Evolutionary conservation across 2,329 filamentous ascomycete genomes (phyloP).

Genomic region (Tolypocladium tundrense): DNA sequence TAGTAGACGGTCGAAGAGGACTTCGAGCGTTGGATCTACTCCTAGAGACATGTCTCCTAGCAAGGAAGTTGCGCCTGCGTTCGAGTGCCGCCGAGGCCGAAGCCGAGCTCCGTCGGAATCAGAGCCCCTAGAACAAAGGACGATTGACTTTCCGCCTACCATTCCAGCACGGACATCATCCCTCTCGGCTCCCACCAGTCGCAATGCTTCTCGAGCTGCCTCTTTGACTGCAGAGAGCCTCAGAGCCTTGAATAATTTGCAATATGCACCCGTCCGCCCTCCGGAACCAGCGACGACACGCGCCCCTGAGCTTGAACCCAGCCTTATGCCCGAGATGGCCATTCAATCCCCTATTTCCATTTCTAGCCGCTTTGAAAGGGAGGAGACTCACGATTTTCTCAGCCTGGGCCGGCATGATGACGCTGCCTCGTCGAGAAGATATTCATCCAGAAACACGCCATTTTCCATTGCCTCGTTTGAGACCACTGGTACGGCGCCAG

Average conservation of each 20-base stretch:
- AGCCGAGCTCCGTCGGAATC: constrained; percentile 35
- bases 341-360: neutral
- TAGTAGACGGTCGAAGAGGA: constrained; percentile 44
- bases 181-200: constrained; percentile 51
- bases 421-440: constrained; percentile 39
- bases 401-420: constrained; percentile 43
- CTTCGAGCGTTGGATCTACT: constrained; percentile 40
- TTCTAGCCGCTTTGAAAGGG: constrained; percentile 19
- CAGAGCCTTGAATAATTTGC: constrained; percentile 38
- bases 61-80: constrained; percentile 31
- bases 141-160: constrained; percentile 49
- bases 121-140: constrained; percentile 41
- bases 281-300: neutral
- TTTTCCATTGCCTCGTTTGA: constrained; percentile 53
- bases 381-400: constrained; percentile 21
- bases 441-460: constrained; percentile 48
- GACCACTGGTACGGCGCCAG: constrained; percentile 49
- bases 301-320: neutral
- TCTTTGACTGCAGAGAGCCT: constrained; percentile 40
- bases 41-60: constrained; percentile 30
- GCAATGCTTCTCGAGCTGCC: constrained; percentile 36
- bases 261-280: constrained; percentile 11
- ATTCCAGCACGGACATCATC: constrained; percentile 50
- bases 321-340: neutral
- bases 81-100: constrained; percentile 31